Conservation (phyloP, 179 eudicot species). For the Actinidia arguta region DNA sequence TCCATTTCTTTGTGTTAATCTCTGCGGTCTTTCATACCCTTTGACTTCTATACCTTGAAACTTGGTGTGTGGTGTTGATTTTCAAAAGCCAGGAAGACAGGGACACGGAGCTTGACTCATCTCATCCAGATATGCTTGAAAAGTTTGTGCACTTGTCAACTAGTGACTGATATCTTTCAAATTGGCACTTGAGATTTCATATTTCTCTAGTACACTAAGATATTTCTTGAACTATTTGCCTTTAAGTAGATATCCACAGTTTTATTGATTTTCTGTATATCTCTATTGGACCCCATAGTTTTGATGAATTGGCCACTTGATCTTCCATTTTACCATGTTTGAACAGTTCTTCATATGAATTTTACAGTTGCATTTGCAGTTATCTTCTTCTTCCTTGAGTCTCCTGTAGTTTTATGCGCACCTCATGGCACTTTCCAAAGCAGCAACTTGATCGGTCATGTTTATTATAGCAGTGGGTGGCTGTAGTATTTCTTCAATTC, state of each 20-base stretch:
- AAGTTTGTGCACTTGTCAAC: slow-evolving; percentile 69
- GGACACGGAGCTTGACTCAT: slow-evolving; percentile 60
- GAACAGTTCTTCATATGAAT: too few relatives aligned
- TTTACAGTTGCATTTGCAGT: neutral
- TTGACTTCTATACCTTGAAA: neutral
- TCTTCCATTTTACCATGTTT: too few relatives aligned
- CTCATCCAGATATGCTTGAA: slow-evolving; percentile 53
- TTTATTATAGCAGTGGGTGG: neutral
- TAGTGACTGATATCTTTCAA: slow-evolving; percentile 70
- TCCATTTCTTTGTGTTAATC: slow-evolving; percentile 7
- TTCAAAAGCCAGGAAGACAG: slow-evolving; percentile 74
- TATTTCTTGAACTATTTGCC: neutral
- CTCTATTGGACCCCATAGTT: neutral
- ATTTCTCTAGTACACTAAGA: slow-evolving; percentile 68
- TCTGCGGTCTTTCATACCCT: neutral
- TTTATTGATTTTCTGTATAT: neutral
- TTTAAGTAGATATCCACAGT: neutral
- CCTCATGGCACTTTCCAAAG: neutral
- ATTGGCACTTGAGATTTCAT: slow-evolving; percentile 98
- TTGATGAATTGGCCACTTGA: slow-evolving; percentile 4
- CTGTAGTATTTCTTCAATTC: neutral
- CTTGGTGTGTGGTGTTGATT: slow-evolving; percentile 22
- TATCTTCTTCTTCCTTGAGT: neutral
- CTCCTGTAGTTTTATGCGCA: neutral
- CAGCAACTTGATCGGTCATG: neutral